phyloP scores from a whole-genome alignment of 73 alveolate genomes.

The Paramecium tetraurelia region DNA sequence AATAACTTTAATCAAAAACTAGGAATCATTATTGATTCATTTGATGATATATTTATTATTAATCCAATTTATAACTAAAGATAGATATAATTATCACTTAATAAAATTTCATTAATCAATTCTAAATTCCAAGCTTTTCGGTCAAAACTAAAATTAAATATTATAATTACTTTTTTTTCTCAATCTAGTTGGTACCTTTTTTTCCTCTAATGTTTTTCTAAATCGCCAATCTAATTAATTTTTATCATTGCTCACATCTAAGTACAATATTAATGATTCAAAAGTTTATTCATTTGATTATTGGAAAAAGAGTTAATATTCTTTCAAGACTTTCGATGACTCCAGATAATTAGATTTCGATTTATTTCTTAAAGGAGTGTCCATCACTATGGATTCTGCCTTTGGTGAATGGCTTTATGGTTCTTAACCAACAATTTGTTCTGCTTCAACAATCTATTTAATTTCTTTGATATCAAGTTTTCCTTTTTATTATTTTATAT shows the following conservation, averaged over 20 bases:
- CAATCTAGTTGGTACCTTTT: neutral
- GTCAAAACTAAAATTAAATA: neutral
- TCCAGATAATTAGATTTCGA: neutral
- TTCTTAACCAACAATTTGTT: neutral
- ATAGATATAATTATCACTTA: neutral
- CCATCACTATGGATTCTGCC: neutral
- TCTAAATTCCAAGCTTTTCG: neutral
- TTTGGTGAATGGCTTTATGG: neutral
- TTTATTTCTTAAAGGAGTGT: slow-evolving; percentile 8
- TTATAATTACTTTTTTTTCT: neutral
- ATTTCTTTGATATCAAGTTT: neutral
- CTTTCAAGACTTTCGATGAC: neutral
- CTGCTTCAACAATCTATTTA: neutral
- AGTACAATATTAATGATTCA: neutral
- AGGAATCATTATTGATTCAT: neutral
- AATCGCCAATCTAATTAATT: slow-evolving; percentile 2
- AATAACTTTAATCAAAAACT: neutral
- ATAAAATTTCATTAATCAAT: neutral
- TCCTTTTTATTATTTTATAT: neutral
- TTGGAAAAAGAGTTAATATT: neutral
- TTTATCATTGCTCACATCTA: slow-evolving; percentile 21
- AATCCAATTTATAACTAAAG: neutral
- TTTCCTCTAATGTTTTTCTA: slow-evolving; percentile 32
- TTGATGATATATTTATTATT: neutral
- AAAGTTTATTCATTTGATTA: neutral